Evolutionary conservation across 139 green algal species (phyloP), one percentile per base, ranked within the genome.

Genomic region (Micractinium sp.): DNA sequence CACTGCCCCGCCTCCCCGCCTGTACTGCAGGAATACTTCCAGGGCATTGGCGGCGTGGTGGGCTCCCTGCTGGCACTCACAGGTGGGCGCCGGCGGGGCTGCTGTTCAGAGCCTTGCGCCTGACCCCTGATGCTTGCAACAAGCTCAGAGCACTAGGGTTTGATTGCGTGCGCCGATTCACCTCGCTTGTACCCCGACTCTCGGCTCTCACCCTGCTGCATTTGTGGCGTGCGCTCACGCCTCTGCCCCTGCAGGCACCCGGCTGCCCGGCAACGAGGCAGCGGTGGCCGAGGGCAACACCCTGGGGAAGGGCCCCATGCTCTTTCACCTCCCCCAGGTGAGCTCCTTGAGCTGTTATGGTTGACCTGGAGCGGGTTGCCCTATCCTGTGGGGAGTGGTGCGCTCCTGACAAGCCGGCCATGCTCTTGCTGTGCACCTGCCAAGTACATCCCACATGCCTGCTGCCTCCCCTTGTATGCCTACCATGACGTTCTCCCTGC

Each of bases 221-320:
- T 41, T 19, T n/a, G 2, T 19, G 19, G n/a, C 69, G 23, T 35
- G 69, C 25, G 63, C 63, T 27, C 63, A 71, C 60, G 15, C 60
- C 60, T 18, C 38, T 82, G 39, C 63, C 27, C 38, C n/a, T 53
- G 67, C 83, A 87, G 83, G 89, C 23, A 77, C 85, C 36, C 73
- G 87, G 3, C 75, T 95, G 79, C 91, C 92, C 13, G 93, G 94
- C 13, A 66, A 73, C 35, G 84, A 87, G 35, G 35, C 82, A 13
- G 82, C 90, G 0, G 90, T 94, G 36, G 93, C 95, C 1, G 90
- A 96, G 90, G 95, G 94, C 89, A 98, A 97, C 89, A 91, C 92
- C 1, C 89, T 98, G 87, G 95, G 95, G 79, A 96, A 95, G 87
- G 96, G 96, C 16, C 95, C 96, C 23, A 88, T 97, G 27, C 83